Conservation (phyloP, 2,329 filamentous ascomycete species). For the Calonectria multiphialidica region DNA sequence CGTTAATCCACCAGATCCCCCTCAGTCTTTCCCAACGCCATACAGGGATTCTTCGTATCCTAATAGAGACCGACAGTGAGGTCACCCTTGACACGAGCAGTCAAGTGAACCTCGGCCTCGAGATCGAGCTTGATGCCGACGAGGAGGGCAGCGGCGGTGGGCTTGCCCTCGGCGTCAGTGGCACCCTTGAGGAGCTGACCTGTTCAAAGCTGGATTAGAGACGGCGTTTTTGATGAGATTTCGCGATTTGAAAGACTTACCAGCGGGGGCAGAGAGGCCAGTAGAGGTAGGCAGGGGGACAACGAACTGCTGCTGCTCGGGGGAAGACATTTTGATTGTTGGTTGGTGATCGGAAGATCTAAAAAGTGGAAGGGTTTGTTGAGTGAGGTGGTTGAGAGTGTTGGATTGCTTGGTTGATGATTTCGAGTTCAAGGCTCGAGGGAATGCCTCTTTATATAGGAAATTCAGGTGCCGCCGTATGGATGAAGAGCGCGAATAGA, state of each 20-base stretch:
- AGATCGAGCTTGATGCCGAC: conserved; percentile 6
- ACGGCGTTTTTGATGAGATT: too few relatives aligned
- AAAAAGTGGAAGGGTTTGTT: background rate
- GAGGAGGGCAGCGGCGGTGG: conserved; percentile 1
- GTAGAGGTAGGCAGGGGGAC: conserved; percentile 6
- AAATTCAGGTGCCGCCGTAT: background rate
- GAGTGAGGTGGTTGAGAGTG: background rate
- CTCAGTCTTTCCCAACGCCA: background rate
- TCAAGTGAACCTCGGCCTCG: conserved; percentile 3
- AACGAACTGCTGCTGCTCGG: conserved; percentile 4
- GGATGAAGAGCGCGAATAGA: background rate
- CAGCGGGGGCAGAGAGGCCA: background rate
- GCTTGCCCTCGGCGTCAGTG: background rate
- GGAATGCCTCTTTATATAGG: background rate
- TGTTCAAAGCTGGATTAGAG: background rate
- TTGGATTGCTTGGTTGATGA: conserved; percentile 5
- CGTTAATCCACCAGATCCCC: background rate
- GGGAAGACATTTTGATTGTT: conserved; percentile 9
- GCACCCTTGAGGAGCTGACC: conserved; percentile 1
- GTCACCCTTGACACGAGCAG: conserved; percentile 5
- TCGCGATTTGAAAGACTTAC: background rate
- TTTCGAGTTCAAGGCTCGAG: background rate
- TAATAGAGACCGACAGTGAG: conserved; percentile 4
- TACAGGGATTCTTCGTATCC: background rate
- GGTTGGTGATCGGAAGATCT: background rate